phyloP scores from a whole-genome alignment of 805 yeast species.

The Saturnispora halmiae region DNA sequence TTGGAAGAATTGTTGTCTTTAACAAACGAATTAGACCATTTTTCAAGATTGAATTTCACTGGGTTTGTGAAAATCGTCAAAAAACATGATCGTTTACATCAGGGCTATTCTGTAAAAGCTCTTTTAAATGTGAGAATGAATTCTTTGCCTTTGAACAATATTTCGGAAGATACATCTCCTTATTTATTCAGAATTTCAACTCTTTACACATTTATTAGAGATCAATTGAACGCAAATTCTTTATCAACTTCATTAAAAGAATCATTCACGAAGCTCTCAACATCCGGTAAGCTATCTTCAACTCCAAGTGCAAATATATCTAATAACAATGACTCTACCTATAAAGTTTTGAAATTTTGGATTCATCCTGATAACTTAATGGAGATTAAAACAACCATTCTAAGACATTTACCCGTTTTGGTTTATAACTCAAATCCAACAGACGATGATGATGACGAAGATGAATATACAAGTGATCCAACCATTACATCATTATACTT shows the following conservation, averaged over 20 bases:
- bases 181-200: conserved; percentile 73
- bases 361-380: conserved; percentile 91
- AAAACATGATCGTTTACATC: conserved; percentile 89
- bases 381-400: conserved; percentile 94
- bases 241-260: conserved; percentile 34
- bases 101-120: conserved; percentile 83
- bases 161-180: conserved; percentile 88
- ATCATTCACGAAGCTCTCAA: conserved; percentile 40
- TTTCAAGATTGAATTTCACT: conserved; percentile 86
- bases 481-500: conserved; percentile 79
- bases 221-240: conserved; percentile 40
- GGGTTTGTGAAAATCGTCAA: conserved; percentile 92
- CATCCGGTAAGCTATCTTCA: conserved; percentile 28
- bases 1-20: conserved; percentile 65
- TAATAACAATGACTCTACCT: conserved; percentile 23
- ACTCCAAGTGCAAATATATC: conserved; percentile 25
- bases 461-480: conserved; percentile 56
- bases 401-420: conserved; percentile 87
- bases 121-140: conserved; percentile 79
- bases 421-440: conserved; percentile 53
- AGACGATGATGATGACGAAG: conserved; percentile 38
- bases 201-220: conserved; percentile 73
- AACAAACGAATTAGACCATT: conserved; percentile 82
- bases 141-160: conserved; percentile 72
- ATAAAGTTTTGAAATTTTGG: conserved; percentile 82